Conservation (phyloP, 2,329 filamentous ascomycete genomes). For the Trichoderma asperellum region DNA sequence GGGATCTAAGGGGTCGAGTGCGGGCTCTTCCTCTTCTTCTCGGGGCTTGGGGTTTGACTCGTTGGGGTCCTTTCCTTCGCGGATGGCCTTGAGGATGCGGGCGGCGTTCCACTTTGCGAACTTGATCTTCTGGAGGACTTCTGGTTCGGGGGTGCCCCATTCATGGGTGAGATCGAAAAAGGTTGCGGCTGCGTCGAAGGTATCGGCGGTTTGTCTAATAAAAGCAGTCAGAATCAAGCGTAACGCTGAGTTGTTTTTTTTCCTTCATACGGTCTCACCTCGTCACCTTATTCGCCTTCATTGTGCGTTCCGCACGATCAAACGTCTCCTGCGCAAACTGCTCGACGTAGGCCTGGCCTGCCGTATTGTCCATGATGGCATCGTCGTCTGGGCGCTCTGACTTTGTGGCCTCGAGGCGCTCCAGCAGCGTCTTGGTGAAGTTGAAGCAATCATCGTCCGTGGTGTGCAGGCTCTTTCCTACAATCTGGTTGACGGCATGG, state of each 20-base stretch:
- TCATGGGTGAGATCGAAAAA: constrained; percentile 88
- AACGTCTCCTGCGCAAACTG: constrained; percentile 92
- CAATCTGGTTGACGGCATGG: constrained; percentile 90
- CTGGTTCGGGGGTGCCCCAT: constrained; percentile 76
- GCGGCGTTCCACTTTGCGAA: constrained; percentile 96
- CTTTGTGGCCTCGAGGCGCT: constrained; percentile 73
- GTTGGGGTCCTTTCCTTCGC: constrained; percentile 90
- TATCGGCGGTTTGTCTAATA: constrained; percentile 83
- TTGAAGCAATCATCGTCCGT: constrained; percentile 74
- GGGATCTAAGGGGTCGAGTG: constrained; percentile 46
- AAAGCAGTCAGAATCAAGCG: background rate
- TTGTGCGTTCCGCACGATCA: constrained; percentile 77
- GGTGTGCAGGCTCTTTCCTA: constrained; percentile 77
- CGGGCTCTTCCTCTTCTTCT: constrained; percentile 36
- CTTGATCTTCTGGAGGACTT: constrained; percentile 85
- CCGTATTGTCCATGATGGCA: constrained; percentile 81
- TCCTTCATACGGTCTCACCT: constrained; percentile 53
- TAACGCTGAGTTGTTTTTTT: background rate
- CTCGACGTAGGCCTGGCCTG: constrained; percentile 89
- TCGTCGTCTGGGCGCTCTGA: constrained; percentile 74
- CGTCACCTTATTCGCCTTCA: constrained; percentile 82
- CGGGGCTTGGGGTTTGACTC: constrained; percentile 76
- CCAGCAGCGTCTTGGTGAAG: constrained; percentile 85
- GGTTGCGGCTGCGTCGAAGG: constrained; percentile 87
- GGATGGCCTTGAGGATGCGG: constrained; percentile 87